Base-by-base conservation (phyloP, 345 rosid genomes). In the Dovyalis caffra region DNA sequence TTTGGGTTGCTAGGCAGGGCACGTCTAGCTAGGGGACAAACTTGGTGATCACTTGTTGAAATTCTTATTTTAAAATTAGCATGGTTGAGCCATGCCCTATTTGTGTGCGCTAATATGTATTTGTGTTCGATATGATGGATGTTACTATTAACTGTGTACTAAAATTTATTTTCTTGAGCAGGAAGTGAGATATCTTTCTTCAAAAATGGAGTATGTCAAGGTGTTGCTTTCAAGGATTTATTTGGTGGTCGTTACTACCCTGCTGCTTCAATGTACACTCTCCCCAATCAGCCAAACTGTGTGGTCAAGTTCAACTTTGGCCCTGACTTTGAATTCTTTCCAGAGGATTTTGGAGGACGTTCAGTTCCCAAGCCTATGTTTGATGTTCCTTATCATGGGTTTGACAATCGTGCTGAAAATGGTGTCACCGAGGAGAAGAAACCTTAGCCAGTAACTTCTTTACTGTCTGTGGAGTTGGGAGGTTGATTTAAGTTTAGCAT, bases 221-320 rank as follows among this genome's bases (percentile, higher is more conserved):
- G 98, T 63, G 87, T 90, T 81, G 99, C 99, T 65, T 95, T 87
- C 87, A 89, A 82, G 80, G 94, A 95, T 80, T 76, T 93, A 72
- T 77, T 68, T 70, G 98, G 97, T 26, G 97, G 97, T 65, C 92
- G 89, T 79, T 93, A 95, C 80, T 91, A 87, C 83, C 98, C 99
- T 53, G 97, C 99, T 83, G 99, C 99, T 73, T 95, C 99, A 33
- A 91, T 93, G 98, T 95, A 95, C 79, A 93, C 98, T 67, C 98
- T 95, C 75, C 98, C 98, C 10, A 84, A 86, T 78, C 97, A 93
- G 82, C 88, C 97, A 71, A 93, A 90, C 66, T 93, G 98, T 81
- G 77, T 70, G 26, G 98, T 95, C 75, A 91, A 83, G 87, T 95
- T 95, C 84, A 93, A 93, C 85, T 95, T 93, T 68, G 99, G 99